Conservation (phyloP, 257 asterid genomes). For the Ilex asprella region DNA sequence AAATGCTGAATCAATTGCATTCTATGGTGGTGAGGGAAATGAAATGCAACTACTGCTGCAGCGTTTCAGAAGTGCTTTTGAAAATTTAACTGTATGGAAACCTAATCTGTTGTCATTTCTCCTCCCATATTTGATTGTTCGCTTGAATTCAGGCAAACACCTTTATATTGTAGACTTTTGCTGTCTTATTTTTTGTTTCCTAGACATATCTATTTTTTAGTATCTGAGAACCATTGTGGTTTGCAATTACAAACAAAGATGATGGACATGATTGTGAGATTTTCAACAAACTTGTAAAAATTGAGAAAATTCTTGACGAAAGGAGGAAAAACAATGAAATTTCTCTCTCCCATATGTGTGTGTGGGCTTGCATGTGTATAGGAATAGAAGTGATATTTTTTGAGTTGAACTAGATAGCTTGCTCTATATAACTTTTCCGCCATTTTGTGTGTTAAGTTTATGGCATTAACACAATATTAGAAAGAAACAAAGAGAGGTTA, state of each 20-base stretch:
- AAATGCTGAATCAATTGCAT: constrained; percentile 95
- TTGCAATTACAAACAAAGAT: no score
- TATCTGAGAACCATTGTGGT: no score
- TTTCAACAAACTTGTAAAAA: no score
- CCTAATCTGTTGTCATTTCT: constrained; percentile 9
- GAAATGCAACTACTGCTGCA: constrained; percentile 75
- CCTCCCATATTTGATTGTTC: constrained; percentile 8
- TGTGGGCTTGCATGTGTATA: neutral
- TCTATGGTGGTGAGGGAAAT: constrained; percentile 87
- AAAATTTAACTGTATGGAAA: constrained; percentile 67
- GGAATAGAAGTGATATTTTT: neutral
- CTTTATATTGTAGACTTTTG: neutral
- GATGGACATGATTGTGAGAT: no score
- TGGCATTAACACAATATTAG: no score
- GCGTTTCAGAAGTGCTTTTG: constrained; percentile 83
- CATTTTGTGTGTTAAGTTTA: no score
- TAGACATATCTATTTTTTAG: neutral
- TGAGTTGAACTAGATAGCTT: neutral
- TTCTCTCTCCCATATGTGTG: neutral
- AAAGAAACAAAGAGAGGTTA: no score
- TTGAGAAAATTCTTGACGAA: no score
- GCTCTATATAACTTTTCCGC: neutral
- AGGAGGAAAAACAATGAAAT: no score
- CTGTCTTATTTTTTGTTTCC: constrained; percentile 5
- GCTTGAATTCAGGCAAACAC: constrained; percentile 4